A percentile compares a stretch with the other conserved stretches of the same genome.
Conservation (phyloP, 352 stramenopile species). For the Pythium monospermum region DNA sequence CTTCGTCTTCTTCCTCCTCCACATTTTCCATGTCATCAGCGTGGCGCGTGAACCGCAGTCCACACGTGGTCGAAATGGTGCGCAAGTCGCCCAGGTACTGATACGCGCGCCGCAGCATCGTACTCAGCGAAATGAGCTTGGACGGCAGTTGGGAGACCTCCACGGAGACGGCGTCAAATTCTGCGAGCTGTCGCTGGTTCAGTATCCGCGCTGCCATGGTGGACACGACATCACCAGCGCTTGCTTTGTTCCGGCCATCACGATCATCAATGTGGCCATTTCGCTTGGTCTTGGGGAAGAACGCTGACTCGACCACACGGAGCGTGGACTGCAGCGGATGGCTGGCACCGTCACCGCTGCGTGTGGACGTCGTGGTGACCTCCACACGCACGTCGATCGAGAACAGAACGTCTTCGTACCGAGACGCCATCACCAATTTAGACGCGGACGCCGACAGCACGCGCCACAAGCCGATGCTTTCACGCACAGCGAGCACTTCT, state of each 20-base stretch:
- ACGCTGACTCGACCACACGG: neutral
- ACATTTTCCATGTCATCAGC: too few species aligned
- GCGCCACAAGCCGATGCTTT: slow-evolving; percentile 16
- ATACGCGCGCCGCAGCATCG: slow-evolving; percentile 36
- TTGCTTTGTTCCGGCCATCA: too few species aligned
- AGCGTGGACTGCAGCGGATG: slow-evolving; percentile 3
- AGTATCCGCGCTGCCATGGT: slow-evolving; percentile 10
- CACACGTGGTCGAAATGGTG: slow-evolving; percentile 46
- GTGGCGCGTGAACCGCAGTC: slow-evolving; percentile 31
- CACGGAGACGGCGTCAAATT: neutral
- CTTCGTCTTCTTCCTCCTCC: too few species aligned
- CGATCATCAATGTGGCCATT: neutral
- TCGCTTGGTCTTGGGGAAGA: slow-evolving; percentile 11
- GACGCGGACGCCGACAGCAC: slow-evolving; percentile 9
- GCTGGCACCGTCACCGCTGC: too few species aligned
- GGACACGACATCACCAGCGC: slow-evolving; percentile 12
- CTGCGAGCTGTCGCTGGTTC: neutral
- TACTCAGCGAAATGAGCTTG: slow-evolving; percentile 7
- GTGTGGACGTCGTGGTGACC: too few species aligned
- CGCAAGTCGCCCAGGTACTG: slow-evolving; percentile 55
- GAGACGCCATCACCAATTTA: slow-evolving; percentile 4
- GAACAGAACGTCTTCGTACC: slow-evolving; percentile 20
- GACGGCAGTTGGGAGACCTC: neutral
- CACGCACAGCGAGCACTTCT: slow-evolving; percentile 18
- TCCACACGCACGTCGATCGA: slow-evolving; percentile 12